Percentiles rank a stretch among this genome's conserved stretches.
Conservation (phyloP, 148 eudicot genomes). For the Talinum fruticosum region DNA sequence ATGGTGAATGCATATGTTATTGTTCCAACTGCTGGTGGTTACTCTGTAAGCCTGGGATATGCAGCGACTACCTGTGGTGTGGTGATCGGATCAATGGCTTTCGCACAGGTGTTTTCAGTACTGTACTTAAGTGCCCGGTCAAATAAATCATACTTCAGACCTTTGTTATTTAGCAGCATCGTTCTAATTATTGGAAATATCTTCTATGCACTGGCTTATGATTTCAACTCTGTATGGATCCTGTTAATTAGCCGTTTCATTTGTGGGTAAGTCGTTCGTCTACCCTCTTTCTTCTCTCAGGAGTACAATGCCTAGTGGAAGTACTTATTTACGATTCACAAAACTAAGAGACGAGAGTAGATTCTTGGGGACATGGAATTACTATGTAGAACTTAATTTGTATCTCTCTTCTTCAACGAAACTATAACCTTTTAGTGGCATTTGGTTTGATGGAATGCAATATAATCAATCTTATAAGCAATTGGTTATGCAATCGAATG, state of each 20-base stretch:
- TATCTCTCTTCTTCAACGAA: no score
- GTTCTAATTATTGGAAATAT: conserved; percentile 43
- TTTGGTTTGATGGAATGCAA: no score
- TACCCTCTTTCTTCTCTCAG: not conserved
- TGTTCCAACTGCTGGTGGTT: conserved; percentile 55
- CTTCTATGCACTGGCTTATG: conserved; percentile 50
- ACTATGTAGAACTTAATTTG: no score
- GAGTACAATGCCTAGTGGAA: no score
- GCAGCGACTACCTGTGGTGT: conserved; percentile 38
- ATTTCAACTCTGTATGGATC: conserved; percentile 42
- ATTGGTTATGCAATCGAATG: no score
- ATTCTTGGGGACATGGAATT: no score
- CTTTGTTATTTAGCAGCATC: conserved; percentile 45
- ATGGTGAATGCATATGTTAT: conserved; percentile 54
- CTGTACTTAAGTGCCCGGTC: conserved; percentile 47
- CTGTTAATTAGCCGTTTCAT: conserved; percentile 41
- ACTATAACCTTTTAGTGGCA: no score
- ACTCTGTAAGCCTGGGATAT: conserved; percentile 43
- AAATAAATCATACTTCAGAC: conserved; percentile 44
- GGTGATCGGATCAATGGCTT: conserved; percentile 23
- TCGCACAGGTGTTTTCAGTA: conserved; percentile 21
- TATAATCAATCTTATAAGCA: no score
- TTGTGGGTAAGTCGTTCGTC: conserved; percentile 33
- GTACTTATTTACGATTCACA: no score
- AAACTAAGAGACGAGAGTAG: no score